Evolutionary conservation across 2,329 filamentous ascomycete species (phyloP).

Genomic region (Xylariaceae sp.): DNA sequence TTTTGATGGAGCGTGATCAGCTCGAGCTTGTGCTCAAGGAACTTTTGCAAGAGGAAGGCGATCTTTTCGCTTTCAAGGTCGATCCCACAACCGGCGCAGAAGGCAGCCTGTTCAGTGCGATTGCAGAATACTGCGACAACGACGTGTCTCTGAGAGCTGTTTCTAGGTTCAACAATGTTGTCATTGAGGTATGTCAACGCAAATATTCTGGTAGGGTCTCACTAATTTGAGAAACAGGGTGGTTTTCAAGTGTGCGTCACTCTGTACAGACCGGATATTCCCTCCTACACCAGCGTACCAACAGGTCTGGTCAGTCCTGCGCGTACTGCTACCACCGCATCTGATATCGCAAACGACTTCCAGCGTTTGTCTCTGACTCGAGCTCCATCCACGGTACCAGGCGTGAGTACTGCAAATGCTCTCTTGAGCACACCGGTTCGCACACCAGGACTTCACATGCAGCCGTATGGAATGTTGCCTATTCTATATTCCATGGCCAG

Average conservation of each 20-base stretch:
- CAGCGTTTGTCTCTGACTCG: conserved; percentile 26
- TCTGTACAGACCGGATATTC: conserved; percentile 29
- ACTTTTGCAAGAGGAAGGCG: conserved; percentile 45
- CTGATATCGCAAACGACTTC: conserved; percentile 25
- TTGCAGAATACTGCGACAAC: conserved; percentile 52
- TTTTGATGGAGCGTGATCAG: conserved; percentile 19
- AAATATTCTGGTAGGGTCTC: background rate
- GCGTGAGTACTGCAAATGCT: conserved; percentile 18
- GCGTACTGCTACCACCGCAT: conserved; percentile 17
- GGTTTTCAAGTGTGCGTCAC: conserved; percentile 27
- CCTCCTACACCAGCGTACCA: conserved; percentile 15
- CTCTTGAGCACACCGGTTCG: conserved; percentile 25
- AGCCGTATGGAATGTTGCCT: conserved; percentile 35
- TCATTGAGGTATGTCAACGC: conserved; percentile 32
- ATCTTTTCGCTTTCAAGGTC: conserved; percentile 49
- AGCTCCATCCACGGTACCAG: conserved; percentile 19
- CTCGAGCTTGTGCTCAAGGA: conserved; percentile 38
- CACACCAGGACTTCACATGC: conserved; percentile 24
- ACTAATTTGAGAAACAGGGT: conserved; percentile 16
- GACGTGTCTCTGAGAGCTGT: conserved; percentile 40
- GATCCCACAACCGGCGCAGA: conserved; percentile 33
- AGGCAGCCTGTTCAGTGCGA: conserved; percentile 42
- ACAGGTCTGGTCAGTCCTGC: conserved; percentile 18
- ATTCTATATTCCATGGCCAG: conserved; percentile 31
- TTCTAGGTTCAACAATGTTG: conserved; percentile 36